Percentiles rank a stretch among this genome's conserved stretches.
Conservation (phyloP, 2,329 filamentous ascomycete genomes). For the Fusarium marasasianum region DNA sequence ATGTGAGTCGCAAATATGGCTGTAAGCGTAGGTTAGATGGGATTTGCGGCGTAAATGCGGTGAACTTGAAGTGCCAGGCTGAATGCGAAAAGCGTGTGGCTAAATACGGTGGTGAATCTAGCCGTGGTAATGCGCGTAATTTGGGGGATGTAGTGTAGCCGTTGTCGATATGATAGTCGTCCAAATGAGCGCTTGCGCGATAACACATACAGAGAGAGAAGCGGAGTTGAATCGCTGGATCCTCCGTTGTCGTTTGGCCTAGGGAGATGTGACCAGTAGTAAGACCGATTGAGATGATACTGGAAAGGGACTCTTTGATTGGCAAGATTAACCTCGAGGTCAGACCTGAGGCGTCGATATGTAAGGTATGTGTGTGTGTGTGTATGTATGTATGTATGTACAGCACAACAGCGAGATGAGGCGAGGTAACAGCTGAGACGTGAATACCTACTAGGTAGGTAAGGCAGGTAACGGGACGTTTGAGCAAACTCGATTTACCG, state of each 20-base stretch:
- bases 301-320: slow-evolving; percentile 9
- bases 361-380: background rate
- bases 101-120: slow-evolving; percentile 13
- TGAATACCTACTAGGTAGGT: background rate
- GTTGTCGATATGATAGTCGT: slow-evolving; percentile 22
- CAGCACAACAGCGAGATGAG: background rate
- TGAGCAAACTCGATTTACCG: background rate
- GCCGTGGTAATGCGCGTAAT: slow-evolving; percentile 13
- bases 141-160: slow-evolving; percentile 12
- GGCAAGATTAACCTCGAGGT: slow-evolving; percentile 18
- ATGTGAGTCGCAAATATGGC: slow-evolving; percentile 12
- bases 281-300: slow-evolving; percentile 17
- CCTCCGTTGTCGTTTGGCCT: slow-evolving; percentile 23
- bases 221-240: slow-evolving; percentile 4
- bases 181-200: slow-evolving; percentile 25
- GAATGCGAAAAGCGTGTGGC: slow-evolving; percentile 19
- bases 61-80: slow-evolving; percentile 14
- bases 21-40: slow-evolving; percentile 18
- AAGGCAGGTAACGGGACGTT: background rate
- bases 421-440: background rate
- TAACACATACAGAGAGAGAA: slow-evolving; percentile 18
- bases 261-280: slow-evolving; percentile 29
- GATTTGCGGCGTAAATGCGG: slow-evolving; percentile 33
- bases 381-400: background rate
- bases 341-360: slow-evolving; percentile 19